Percentiles rank a stretch among this genome's conserved stretches.
Evolutionary conservation across 83 land plant species (phyloP).

Genomic region (Larix sibirica): DNA sequence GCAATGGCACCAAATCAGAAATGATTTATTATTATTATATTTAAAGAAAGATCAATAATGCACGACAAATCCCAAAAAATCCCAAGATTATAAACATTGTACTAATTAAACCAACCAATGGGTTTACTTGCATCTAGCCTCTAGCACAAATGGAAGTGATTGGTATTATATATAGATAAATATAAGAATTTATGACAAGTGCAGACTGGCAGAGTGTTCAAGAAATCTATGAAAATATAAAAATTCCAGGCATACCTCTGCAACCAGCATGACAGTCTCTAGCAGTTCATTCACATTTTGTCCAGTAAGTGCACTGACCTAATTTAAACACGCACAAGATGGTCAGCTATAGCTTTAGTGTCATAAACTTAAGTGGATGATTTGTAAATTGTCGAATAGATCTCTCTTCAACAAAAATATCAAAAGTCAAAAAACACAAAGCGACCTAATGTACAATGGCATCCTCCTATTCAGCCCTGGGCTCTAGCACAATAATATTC

Average conservation of each 20-base stretch:
- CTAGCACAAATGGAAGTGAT: neutral
- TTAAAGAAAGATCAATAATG: neutral
- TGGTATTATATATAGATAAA: neutral
- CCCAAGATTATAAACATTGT: neutral
- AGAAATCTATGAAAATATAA: conserved; percentile 4
- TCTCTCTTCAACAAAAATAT: neutral
- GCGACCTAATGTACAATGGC: neutral
- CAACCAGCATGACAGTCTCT: conserved; percentile 95
- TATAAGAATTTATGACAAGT: neutral
- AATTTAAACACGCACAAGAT: conserved; percentile 18
- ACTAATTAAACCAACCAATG: neutral
- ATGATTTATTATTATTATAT: neutral
- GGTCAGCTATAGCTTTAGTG: neutral
- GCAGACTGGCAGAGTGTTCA: neutral
- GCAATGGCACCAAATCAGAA: neutral
- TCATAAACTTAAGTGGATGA: neutral
- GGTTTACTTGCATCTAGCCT: too few relatives aligned
- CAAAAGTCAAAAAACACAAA: neutral
- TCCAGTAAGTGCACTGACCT: conserved; percentile 98
- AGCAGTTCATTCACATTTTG: conserved; percentile 79
- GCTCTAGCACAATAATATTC: neutral
- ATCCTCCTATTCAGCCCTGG: neutral
- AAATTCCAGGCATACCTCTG: conserved; percentile 74
- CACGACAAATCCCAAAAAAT: neutral
- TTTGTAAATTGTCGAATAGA: neutral